These are phyloP conservation scores for Dendrocalamus sinicus DNA, from an alignment of 176 grass and related monocot genomes.

Conservation along the genomic window DNA sequence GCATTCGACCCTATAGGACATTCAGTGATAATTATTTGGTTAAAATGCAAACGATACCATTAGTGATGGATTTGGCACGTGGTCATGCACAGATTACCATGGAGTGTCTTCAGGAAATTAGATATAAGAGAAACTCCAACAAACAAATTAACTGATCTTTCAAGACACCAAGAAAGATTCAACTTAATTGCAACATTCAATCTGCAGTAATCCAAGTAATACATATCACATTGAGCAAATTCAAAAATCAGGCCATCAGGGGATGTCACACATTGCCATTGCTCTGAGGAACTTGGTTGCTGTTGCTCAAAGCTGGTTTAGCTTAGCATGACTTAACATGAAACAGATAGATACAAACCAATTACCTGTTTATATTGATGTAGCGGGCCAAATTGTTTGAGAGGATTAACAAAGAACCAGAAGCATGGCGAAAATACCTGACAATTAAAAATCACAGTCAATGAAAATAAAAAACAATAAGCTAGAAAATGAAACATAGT, in stretches of 20 bases:
- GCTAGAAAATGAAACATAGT: not conserved
- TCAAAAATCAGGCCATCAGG: not conserved
- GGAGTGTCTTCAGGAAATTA: not conserved
- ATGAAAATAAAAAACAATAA: not conserved
- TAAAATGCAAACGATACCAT: not conserved
- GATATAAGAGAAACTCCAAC: not conserved
- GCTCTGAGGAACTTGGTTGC: not conserved
- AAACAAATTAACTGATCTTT: slow-evolving; percentile 5
- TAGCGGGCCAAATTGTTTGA: slow-evolving; percentile 91
- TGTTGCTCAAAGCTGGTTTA: slow-evolving; percentile 22
- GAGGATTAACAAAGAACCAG: slow-evolving; percentile 81
- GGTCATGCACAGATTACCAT: not conserved
- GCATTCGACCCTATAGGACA: not conserved
- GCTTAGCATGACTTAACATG: slow-evolving; percentile 2
- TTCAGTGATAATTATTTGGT: not conserved
- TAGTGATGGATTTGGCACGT: not conserved
- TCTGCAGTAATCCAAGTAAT: not conserved
- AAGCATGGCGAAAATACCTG: slow-evolving; percentile 99
- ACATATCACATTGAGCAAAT: not conserved
- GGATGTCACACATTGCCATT: not conserved
- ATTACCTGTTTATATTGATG: slow-evolving; percentile 95
- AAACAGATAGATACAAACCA: slow-evolving; percentile 5
- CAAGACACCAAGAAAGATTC: slow-evolving; percentile 5
- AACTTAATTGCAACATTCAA: slow-evolving; percentile 8
- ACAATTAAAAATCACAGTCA: slow-evolving; percentile 28